phyloP scores from a whole-genome alignment of 2,329 filamentous ascomycete species.

The Zasmidium angulare region DNA sequence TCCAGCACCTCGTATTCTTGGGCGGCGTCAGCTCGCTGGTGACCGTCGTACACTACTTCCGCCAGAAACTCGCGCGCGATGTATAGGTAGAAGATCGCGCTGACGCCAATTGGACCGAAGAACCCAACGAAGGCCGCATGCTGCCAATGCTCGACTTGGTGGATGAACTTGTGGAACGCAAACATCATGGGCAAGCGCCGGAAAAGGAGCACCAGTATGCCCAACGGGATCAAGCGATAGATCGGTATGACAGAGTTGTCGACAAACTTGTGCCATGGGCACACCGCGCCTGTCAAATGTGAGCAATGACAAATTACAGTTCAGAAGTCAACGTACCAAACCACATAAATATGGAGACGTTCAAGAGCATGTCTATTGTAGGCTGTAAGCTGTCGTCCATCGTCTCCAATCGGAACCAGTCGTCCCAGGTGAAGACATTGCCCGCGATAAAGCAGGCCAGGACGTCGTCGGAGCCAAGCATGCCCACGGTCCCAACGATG shows the following conservation, averaged over 20 bases:
- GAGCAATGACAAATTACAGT: not conserved
- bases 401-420: constrained; percentile 90
- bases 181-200: constrained; percentile 76
- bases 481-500: constrained; percentile 79
- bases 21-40: constrained; percentile 64
- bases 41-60: constrained; percentile 57
- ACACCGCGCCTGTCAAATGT: constrained; percentile 62
- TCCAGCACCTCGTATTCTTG: constrained; percentile 65
- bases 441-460: constrained; percentile 91
- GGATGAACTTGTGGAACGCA: constrained; percentile 69
- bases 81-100: constrained; percentile 87
- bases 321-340: constrained; percentile 44
- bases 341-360: constrained; percentile 87
- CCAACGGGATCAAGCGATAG: constrained; percentile 70
- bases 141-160: constrained; percentile 70
- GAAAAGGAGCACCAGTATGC: constrained; percentile 72
- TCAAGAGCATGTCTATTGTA: constrained; percentile 91
- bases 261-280: constrained; percentile 73
- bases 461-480: constrained; percentile 86
- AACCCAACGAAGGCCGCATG: constrained; percentile 88
- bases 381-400: constrained; percentile 90
- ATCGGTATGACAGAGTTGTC: constrained; percentile 69
- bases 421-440: constrained; percentile 88
- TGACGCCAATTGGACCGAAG: constrained; percentile 89
- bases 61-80: constrained; percentile 73